Evolutionary conservation across 805 yeast species (phyloP).

Genomic region (Candida saitoana): DNA sequence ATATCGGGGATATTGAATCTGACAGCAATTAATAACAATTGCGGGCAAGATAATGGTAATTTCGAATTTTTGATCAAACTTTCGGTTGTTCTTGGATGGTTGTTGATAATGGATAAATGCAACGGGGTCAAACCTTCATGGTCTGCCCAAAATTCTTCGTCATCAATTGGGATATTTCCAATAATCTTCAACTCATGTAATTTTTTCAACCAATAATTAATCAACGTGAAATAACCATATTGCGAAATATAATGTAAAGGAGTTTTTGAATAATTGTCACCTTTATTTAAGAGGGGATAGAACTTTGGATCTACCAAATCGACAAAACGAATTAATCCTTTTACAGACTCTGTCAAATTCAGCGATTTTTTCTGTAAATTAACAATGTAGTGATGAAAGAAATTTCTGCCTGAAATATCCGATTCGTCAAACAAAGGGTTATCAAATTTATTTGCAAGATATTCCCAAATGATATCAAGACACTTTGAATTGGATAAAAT

Average conservation of each 20-base stretch:
- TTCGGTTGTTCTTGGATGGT: slow-evolving; percentile 72
- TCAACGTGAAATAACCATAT: slow-evolving; percentile 64
- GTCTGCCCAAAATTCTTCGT: slow-evolving; percentile 61
- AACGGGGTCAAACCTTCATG: slow-evolving; percentile 77
- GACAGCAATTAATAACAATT: slow-evolving; percentile 62
- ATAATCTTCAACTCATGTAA: slow-evolving; percentile 59
- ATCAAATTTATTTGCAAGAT: slow-evolving; percentile 36
- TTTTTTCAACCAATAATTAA: slow-evolving; percentile 53
- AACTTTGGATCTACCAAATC: slow-evolving; percentile 34
- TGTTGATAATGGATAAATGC: slow-evolving; percentile 77
- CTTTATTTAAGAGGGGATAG: slow-evolving; percentile 45
- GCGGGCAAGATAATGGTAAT: slow-evolving; percentile 46
- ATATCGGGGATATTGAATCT: slow-evolving; percentile 60
- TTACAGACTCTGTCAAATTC: slow-evolving; percentile 23
- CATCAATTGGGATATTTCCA: slow-evolving; percentile 50
- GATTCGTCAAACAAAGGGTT: slow-evolving; percentile 46
- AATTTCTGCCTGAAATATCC: slow-evolving; percentile 78
- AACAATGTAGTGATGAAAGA: slow-evolving; percentile 80
- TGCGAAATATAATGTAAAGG: slow-evolving; percentile 90
- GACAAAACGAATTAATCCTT: slow-evolving; percentile 59
- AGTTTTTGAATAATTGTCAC: slow-evolving; percentile 74
- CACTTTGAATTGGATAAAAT: slow-evolving; percentile 52
- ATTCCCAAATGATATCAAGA: slow-evolving; percentile 51
- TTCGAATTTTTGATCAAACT: slow-evolving; percentile 48
- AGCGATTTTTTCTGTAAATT: slow-evolving; percentile 64